Base-by-base conservation (phyloP, 2,329 filamentous ascomycete genomes). In the Thelonectria discophora region DNA sequence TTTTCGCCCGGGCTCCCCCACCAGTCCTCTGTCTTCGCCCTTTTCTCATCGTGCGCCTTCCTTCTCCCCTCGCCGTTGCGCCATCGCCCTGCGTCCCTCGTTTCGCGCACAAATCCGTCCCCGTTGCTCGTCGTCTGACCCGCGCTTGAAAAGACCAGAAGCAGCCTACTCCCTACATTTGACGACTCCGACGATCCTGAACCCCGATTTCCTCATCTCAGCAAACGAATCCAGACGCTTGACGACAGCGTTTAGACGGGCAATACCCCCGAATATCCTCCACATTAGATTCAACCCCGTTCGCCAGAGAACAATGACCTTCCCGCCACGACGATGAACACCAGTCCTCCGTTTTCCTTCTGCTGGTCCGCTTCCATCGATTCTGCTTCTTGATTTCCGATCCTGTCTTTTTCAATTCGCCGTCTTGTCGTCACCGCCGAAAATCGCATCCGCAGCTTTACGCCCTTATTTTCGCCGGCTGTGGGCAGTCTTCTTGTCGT, bases 291-390 rank as follows among this genome's bases (percentile, higher is more conserved):
- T 46, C 55, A 55, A 5, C 65, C 55, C 56, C 66, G 70, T 60
- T 59, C 66, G 56, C 62, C 58, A 63, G 65, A 65, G 59, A 68
- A 76, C 70, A 71, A 79, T 77, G 75, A 75, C 69, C 74, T 70
- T 74, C 69, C 73, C 72, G 74, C 76, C 72, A 80, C 80, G 76
- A 86, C 83, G 76, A 86, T 86, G 84, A 85, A 80, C 81, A 81
- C 78, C 81, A 77, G 79, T 77, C 79, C 78, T 77, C 76, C 75
- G 71, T 77, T 78, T 75, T 80, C 79, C 75, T 79, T 77, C 75
- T 79, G 72, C 74, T 72, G 80, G 83, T 79, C 78, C 79, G 82
- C 79, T 76, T 79, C 81, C 79, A 82, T 83, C 78, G 79, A 80
- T 79, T 82, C 81, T 78, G 76, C 80, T 81, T 81, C 78, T 79